Base-by-base conservation (phyloP, 23 red algal species). In the Rhodosorus marinus region DNA sequence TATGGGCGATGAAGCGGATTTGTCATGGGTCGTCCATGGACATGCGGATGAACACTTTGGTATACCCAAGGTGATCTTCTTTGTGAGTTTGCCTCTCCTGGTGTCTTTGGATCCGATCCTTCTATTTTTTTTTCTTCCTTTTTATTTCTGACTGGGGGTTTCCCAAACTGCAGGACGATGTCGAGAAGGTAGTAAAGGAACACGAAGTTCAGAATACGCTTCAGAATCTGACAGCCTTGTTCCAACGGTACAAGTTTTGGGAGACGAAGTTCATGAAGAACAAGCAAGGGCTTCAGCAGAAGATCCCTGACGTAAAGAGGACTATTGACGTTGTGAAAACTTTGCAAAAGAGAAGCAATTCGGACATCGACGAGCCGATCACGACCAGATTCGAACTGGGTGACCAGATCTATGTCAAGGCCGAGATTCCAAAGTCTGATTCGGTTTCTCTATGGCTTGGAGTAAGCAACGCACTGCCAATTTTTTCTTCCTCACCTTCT, bases 381-480 rank as follows among this genome's bases (percentile, higher is more conserved):
- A 56, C 52, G 20, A 27, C 20, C 19, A 56, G 75, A 26, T 92
- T 92, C 68, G 83, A 92, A 49, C 41, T 92, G 31, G 60, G 58
- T 30, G 70, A 78, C 58, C 66, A 75, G 20, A 51, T 92, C 5
- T 92, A 64, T 55, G 72, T 54, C 1, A 49, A 46, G n/a, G 83
- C 83, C 17, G 0, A 17, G 4, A 57, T 92, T 34, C 65, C 65
- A 23, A 40, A 55, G 24, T 48, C 71, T 15, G 59, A 50, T 36
- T 65, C 59, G 11, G 71, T 92, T 22, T 92, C 66, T 57, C 35
- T 92, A 17, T 92, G 83, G 83, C 61, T 92, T 7, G 83, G 83
- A 45, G 51, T 54, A 8, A 54, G 51, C n/a, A n/a, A n/a, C n/a
- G n/a, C n/a, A n/a, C n/a, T n/a, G n/a, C n/a, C n/a, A n/a, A n/a